Evolutionary conservation across 306 rosid species (phyloP), one percentile per base, ranked within the genome.

Genomic region (Lathyrus oleraceus): DNA sequence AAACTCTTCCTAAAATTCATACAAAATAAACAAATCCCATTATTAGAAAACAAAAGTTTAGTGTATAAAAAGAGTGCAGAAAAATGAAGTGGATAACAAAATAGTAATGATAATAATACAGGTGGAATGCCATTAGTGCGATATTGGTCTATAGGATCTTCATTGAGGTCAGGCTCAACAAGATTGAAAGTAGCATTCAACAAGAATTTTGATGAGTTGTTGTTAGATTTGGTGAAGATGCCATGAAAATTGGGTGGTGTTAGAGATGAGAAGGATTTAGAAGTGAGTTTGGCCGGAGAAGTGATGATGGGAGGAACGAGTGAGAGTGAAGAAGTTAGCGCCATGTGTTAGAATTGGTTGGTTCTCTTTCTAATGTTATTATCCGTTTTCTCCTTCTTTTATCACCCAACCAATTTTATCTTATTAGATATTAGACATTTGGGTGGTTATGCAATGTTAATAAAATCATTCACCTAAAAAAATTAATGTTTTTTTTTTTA

Each of bases 141-240:
- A 87, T 85, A 85, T 16, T 75, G 94, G 35, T 90, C 86, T 30
- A n/a, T 68, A 2, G 89, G 88, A 7, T 93, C 98, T 78, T 93
- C 98, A 65, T 80, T 88, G 65, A 93, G 87, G 75, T 93, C 97
- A 39, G 94, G 97, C 72, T 93, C 96, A 56, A 85, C 72, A 67
- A 85, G 86, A 19, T 83, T 61, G 21, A 93, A 87, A 66, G 96
- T 96, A 10, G 90, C 96, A 8, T 81, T 79, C 69, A 87, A 14
- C 8, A 61, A 35, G 72, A 73, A 71, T 63, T 78, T 75, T 36
- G 81, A 79, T 11, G 77, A 74, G 38, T 58, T 71, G 20, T 43
- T 59, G 70, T 15, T 73, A 70, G n/a, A 70, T 25, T 51, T 81
- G 42, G 43, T 58, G 20, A 19, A 78, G 30, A 77, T 54, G 39